Conservation (phyloP, 2,329 filamentous ascomycete genomes). For the Geosmithia putterillii region DNA sequence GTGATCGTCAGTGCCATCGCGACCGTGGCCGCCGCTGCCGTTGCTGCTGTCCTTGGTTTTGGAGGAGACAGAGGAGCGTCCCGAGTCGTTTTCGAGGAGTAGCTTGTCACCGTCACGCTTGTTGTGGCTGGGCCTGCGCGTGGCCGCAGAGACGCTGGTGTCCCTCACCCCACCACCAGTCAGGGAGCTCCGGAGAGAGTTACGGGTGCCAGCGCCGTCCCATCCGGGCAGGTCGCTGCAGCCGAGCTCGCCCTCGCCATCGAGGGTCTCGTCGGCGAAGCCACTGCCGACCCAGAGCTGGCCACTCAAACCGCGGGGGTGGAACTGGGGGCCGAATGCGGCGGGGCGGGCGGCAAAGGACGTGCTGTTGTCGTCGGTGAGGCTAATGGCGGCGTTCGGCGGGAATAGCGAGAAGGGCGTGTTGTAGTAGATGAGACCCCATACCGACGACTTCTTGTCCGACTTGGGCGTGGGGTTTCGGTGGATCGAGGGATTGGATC, state of each 20-base stretch:
- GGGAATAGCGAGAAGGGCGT: constrained; percentile 82
- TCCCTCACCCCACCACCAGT: constrained; percentile 10
- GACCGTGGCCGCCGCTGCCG: constrained; percentile 16
- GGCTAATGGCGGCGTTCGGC: constrained; percentile 86
- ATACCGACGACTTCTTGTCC: constrained; percentile 11
- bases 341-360: constrained; percentile 90
- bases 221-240: constrained; percentile 92
- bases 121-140: constrained; percentile 3
- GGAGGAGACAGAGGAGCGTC: constrained; percentile 10
- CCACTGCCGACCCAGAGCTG: constrained; percentile 89
- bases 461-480: neutral
- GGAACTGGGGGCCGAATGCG: constrained; percentile 77
- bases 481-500: constrained; percentile 3
- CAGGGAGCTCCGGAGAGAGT: constrained; percentile 25
- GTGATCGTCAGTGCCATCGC: constrained; percentile 75
- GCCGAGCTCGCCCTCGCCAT: constrained; percentile 73
- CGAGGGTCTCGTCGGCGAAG: constrained; percentile 67
- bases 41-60: constrained; percentile 9
- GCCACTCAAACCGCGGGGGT: constrained; percentile 66
- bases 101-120: constrained; percentile 5
- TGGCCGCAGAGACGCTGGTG: constrained; percentile 8
- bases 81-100: constrained; percentile 14
- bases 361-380: constrained; percentile 96
- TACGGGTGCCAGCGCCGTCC: constrained; percentile 47
- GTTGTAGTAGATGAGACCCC: constrained; percentile 54